phyloP scores from a whole-genome alignment of 208 protist genomes.

The Tritrichomonas musculus region DNA sequence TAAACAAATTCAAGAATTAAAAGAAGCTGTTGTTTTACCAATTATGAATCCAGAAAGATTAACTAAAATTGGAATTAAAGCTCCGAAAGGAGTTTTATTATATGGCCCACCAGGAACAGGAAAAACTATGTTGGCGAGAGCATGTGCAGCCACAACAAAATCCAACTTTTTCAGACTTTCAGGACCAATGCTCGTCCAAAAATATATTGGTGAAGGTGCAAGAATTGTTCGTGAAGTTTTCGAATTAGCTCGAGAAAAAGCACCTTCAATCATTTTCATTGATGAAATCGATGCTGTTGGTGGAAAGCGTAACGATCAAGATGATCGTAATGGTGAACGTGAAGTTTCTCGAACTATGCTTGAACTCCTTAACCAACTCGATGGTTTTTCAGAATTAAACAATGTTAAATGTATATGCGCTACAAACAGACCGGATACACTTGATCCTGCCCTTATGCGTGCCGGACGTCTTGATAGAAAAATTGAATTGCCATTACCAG shows the following conservation, averaged over 20 bases:
- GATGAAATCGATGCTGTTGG: slow-evolving; percentile 99
- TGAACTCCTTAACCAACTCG: slow-evolving; percentile 98
- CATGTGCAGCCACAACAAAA: slow-evolving; percentile 95
- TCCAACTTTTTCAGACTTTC: slow-evolving; percentile 98
- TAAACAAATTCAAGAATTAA: slow-evolving; percentile 94
- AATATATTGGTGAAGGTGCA: slow-evolving; percentile 94
- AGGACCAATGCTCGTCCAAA: slow-evolving; percentile 95
- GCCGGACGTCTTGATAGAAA: slow-evolving; percentile 98
- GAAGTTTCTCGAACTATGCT: slow-evolving; percentile 96
- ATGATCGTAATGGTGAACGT: slow-evolving; percentile 71
- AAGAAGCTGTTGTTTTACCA: slow-evolving; percentile 97
- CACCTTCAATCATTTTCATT: no score
- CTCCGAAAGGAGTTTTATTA: slow-evolving; percentile 86
- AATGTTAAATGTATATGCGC: slow-evolving; percentile 98
- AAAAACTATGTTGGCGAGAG: no score
- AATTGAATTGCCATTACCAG: no score
- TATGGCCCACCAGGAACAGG: no score
- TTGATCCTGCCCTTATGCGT: slow-evolving; percentile 98
- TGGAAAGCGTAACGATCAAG: slow-evolving; percentile 83
- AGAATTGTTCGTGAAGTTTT: slow-evolving; percentile 98
- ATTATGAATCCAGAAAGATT: slow-evolving; percentile 96
- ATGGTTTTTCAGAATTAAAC: no score
- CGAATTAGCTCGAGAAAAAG: slow-evolving; percentile 97
- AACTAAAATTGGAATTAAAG: slow-evolving; percentile 92
- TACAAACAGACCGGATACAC: no score